Conservation (phyloP, 2,329 filamentous ascomycete genomes). For the Venturia asperata region DNA sequence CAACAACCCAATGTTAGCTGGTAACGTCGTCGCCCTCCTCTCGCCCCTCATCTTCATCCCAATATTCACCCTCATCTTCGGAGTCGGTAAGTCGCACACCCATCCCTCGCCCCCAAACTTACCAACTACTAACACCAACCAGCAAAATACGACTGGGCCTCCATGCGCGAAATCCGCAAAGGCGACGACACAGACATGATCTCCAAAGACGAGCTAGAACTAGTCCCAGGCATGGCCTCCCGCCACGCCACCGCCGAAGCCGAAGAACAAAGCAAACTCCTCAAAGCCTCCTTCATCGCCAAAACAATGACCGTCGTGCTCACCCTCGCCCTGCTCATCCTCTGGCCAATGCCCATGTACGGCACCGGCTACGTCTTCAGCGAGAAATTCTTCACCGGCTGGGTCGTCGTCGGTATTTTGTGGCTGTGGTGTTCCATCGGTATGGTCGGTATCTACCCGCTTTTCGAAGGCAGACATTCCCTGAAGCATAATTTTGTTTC, state of each 20-base stretch:
- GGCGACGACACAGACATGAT: constrained; percentile 14
- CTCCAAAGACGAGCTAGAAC: background rate
- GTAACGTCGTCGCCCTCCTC: constrained; percentile 32
- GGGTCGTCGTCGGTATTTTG: constrained; percentile 25
- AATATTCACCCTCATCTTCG: constrained; percentile 28
- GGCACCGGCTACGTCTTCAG: constrained; percentile 24
- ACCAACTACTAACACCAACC: constrained; percentile 18
- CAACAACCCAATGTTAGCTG: constrained; percentile 35
- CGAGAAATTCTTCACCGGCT: constrained; percentile 25
- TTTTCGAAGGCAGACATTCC: constrained; percentile 13
- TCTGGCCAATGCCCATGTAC: constrained; percentile 26
- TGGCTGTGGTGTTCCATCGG: constrained; percentile 21
- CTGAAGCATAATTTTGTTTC: background rate
- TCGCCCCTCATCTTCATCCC: constrained; percentile 29
- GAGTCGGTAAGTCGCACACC: constrained; percentile 16
- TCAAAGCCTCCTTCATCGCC: constrained; percentile 23
- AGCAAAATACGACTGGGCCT: constrained; percentile 35
- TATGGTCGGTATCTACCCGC: constrained; percentile 17
- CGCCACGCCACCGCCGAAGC: constrained; percentile 27
- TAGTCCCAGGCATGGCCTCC: constrained; percentile 21
- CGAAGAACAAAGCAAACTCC: constrained; percentile 21
- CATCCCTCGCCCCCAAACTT: constrained; percentile 23
- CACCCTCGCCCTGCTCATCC: constrained; percentile 23
- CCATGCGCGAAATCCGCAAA: constrained; percentile 30
- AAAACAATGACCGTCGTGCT: constrained; percentile 21